Evolutionary conservation across 495 filamentous ascomycete genomes (phyloP).

Genomic region (Penicillium tannophilum): DNA sequence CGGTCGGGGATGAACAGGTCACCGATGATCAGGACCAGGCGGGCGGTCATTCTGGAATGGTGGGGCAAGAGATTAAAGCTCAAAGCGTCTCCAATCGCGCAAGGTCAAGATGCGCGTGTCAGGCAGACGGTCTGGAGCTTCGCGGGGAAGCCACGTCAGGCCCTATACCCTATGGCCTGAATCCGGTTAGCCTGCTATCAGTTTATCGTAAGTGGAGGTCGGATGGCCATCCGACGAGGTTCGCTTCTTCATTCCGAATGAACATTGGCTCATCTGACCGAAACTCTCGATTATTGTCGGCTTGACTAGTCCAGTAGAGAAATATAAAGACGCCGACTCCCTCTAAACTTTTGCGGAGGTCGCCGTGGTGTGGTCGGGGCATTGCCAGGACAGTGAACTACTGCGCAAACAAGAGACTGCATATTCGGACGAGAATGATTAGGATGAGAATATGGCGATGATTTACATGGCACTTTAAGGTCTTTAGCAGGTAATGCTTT

Average conservation of each 20-base stretch:
- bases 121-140: constrained; percentile 24
- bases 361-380: constrained; percentile 15
- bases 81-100: constrained; percentile 36
- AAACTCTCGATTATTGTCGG: constrained; percentile 8
- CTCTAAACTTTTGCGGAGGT: constrained; percentile 14
- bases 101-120: constrained; percentile 6
- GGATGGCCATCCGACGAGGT: constrained; percentile 8
- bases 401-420: constrained; percentile 18
- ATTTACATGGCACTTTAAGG: no score
- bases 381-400: constrained; percentile 11
- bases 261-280: constrained; percentile 7
- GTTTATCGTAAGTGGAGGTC: constrained; percentile 1
- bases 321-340: background rate
- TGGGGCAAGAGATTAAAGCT: constrained; percentile 18
- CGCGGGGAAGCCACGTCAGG: constrained; percentile 41
- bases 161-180: constrained; percentile 36
- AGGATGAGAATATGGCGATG: background rate
- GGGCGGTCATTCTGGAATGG: constrained; percentile 65
- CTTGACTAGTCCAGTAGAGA: constrained; percentile 1
- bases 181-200: constrained; percentile 5
- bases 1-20: constrained; percentile 98
- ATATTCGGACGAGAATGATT: background rate
- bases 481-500: background rate
- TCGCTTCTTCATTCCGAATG: background rate
- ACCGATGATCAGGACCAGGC: constrained; percentile 87